These are phyloP conservation scores for Gossypium anomalum DNA, from an alignment of 345 rosid species.

Conservation along the genomic window DNA sequence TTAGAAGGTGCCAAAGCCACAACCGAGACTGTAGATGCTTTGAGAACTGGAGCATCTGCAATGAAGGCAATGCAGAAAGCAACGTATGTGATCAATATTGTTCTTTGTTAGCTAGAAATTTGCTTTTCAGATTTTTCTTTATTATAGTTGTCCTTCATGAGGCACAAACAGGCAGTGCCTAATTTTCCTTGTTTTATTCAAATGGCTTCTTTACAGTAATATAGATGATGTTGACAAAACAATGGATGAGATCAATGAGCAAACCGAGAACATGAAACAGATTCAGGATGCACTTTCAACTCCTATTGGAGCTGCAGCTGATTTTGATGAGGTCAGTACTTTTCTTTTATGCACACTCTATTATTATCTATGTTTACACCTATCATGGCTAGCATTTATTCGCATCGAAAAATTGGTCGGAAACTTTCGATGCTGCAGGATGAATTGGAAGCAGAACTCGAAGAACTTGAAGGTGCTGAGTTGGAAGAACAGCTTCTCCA, in stretches of 20 bases:
- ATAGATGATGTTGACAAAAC: slow-evolving; percentile 86
- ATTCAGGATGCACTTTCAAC: slow-evolving; percentile 80
- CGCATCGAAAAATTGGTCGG: not conserved
- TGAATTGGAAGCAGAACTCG: slow-evolving; percentile 88
- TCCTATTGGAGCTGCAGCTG: slow-evolving; percentile 70
- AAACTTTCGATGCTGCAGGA: slow-evolving; percentile 44
- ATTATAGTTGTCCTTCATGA: not conserved
- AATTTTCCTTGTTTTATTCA: not conserved
- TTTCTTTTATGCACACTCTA: no score
- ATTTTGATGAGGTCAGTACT: slow-evolving; percentile 71
- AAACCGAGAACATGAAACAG: slow-evolving; percentile 86
- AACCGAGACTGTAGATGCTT: slow-evolving; percentile 78
- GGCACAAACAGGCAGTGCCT: not conserved
- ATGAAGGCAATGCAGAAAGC: slow-evolving; percentile 95
- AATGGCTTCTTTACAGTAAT: slow-evolving; percentile 40
- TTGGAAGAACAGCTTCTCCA: slow-evolving; percentile 88
- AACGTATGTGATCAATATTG: not conserved
- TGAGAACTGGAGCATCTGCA: slow-evolving; percentile 82
- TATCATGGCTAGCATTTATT: not conserved
- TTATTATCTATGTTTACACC: not conserved
- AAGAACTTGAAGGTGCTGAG: slow-evolving; percentile 84
- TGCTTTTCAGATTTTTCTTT: not conserved
- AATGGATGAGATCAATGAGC: slow-evolving; percentile 87
- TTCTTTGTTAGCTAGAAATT: not conserved
- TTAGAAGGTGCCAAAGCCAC: slow-evolving; percentile 88